Conservation (phyloP, 805 yeast genomes). For the Starmerella geochares region DNA sequence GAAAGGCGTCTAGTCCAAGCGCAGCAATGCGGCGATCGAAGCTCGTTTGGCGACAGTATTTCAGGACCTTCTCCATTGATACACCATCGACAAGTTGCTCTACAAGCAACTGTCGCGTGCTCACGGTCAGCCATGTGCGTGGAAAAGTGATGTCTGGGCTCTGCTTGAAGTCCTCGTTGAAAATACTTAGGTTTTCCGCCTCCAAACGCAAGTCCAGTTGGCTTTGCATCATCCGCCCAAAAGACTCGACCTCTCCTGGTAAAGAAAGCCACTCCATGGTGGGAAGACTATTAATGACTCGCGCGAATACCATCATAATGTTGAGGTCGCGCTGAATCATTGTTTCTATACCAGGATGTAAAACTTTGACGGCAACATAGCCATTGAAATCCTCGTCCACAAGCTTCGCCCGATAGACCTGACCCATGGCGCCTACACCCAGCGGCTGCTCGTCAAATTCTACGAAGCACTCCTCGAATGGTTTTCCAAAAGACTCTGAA, state of each 20-base stretch:
- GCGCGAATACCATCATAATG: conserved; percentile 77
- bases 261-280: conserved; percentile 96
- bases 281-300: conserved; percentile 58
- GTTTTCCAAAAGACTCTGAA: conserved; percentile 47
- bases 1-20: conserved; percentile 78
- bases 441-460: conserved; percentile 65
- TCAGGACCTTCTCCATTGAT: conserved; percentile 63
- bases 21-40: conserved; percentile 52
- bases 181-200: conserved; percentile 64
- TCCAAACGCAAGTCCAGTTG: conserved; percentile 88
- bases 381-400: conserved; percentile 28
- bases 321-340: conserved; percentile 68
- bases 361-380: conserved; percentile 79
- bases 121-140: conserved; percentile 51
- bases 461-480: conserved; percentile 68
- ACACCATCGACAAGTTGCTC: conserved; percentile 80
- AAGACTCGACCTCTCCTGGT: conserved; percentile 89
- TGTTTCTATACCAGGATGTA: conserved; percentile 75
- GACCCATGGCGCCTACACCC: conserved; percentile 99
- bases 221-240: conserved; percentile 70
- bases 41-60: conserved; percentile 27
- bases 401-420: conserved; percentile 71
- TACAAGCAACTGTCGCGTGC: conserved; percentile 63
- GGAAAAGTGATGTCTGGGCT: conserved; percentile 66
- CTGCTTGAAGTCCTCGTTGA: conserved; percentile 55